These are phyloP conservation scores for Lathyrus sativus DNA, from an alignment of 306 rosid species.

Conservation along the genomic window DNA sequence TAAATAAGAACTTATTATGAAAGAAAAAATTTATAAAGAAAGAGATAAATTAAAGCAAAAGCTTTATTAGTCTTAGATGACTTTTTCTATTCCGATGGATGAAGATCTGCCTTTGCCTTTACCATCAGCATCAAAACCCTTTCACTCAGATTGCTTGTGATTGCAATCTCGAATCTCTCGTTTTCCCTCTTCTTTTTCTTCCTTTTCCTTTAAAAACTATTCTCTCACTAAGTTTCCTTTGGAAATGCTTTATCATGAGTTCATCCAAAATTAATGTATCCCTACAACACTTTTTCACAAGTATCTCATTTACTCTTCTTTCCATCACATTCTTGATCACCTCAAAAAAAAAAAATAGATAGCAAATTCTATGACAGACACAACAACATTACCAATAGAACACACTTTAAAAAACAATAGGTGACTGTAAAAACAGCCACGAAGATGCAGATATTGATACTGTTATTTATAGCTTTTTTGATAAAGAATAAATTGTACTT, in stretches of 20 bases:
- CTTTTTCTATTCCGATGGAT: constrained; percentile 94
- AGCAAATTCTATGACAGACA: constrained; percentile 17
- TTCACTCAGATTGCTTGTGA: constrained; percentile 67
- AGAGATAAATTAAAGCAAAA: constrained; percentile 42
- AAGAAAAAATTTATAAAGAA: constrained; percentile 35
- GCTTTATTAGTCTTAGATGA: constrained; percentile 57
- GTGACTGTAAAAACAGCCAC: too few relatives aligned
- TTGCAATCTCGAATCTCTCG: constrained; percentile 75
- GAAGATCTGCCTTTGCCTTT: constrained; percentile 91
- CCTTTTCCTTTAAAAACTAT: constrained; percentile 52
- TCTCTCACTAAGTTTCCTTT: constrained; percentile 52
- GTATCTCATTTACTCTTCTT: constrained; percentile 28
- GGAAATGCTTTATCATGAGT: constrained; percentile 49
- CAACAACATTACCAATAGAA: constrained; percentile 14
- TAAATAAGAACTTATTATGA: neutral
- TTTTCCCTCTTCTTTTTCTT: constrained; percentile 42
- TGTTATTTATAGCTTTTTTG: too few relatives aligned
- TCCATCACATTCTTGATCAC: neutral
- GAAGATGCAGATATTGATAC: too few relatives aligned
- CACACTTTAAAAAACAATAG: neutral
- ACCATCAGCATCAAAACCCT: constrained; percentile 46
- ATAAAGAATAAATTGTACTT: too few relatives aligned
- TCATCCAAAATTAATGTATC: constrained; percentile 59
- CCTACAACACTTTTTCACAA: constrained; percentile 40
- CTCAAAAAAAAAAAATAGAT: constrained; percentile 26